Evolutionary conservation across 2,329 filamentous ascomycete species (phyloP).

Genomic region (Diplodia sapinea): DNA sequence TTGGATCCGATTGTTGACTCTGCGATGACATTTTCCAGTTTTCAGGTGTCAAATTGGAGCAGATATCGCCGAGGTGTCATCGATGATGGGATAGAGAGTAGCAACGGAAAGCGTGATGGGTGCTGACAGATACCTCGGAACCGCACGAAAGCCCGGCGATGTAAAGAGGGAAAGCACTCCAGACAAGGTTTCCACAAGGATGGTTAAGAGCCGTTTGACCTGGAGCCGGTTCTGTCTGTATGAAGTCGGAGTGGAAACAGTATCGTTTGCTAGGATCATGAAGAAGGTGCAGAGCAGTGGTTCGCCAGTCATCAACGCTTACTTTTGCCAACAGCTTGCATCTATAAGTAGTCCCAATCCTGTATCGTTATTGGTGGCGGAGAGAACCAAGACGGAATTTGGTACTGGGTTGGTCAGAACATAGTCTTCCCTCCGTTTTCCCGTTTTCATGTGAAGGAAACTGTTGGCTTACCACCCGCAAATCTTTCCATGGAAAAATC

Average conservation of each 20-base stretch:
- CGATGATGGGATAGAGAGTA: neutral
- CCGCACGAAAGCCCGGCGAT: neutral
- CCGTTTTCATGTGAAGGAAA: neutral
- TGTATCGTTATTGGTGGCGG: neutral
- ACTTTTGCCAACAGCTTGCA: neutral
- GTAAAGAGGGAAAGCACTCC: neutral
- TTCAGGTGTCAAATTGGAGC: neutral
- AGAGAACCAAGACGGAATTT: neutral
- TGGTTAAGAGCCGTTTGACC: neutral
- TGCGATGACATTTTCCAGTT: neutral
- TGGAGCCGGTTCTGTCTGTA: neutral
- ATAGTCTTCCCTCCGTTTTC: neutral
- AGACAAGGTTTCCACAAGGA: neutral
- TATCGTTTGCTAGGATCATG: neutral
- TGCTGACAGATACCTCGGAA: neutral
- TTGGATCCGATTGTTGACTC: neutral
- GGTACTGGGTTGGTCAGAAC: neutral
- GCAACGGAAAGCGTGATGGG: neutral
- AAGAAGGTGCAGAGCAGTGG: neutral
- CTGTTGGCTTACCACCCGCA: neutral
- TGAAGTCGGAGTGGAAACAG: neutral
- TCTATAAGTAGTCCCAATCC: constrained; percentile 1
- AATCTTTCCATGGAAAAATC: neutral
- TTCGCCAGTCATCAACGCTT: neutral
- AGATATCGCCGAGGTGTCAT: neutral